These are phyloP conservation scores for Phytophthora pluvialis DNA, from an alignment of 352 stramenopile genomes.

Conservation along the genomic window DNA sequence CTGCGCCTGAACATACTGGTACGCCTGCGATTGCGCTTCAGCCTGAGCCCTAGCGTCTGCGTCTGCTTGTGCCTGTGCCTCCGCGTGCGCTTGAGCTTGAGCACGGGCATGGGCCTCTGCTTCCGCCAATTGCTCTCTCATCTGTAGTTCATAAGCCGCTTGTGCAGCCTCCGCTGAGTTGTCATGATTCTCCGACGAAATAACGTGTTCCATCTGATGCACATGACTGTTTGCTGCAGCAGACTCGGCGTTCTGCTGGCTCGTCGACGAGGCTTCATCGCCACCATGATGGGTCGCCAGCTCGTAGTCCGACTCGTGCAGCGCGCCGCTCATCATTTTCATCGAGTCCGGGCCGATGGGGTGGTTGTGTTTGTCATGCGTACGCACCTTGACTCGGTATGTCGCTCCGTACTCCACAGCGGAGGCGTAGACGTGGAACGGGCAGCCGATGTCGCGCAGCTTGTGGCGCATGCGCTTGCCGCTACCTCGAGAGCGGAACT, in stretches of 20 bases:
- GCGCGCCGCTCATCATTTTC: constrained; percentile 51
- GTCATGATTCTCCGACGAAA: constrained; percentile 17
- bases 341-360: constrained; percentile 69
- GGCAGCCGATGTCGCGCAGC: constrained; percentile 73
- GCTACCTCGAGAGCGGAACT: constrained; percentile 76
- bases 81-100: constrained; percentile 40
- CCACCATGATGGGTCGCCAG: constrained; percentile 32
- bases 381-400: constrained; percentile 79
- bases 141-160: constrained; percentile 33
- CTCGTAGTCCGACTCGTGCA: constrained; percentile 74
- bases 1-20: constrained; percentile 42
- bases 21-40: constrained; percentile 44
- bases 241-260: background rate
- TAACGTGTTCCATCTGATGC: constrained; percentile 37
- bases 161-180: constrained; percentile 11
- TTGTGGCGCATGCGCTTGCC: constrained; percentile 76
- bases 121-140: constrained; percentile 41
- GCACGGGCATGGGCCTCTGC: constrained; percentile 40
- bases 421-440: constrained; percentile 82
- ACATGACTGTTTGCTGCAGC: constrained; percentile 7
- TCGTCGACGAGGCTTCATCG: constrained; percentile 4
- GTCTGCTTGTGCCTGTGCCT: constrained; percentile 41
- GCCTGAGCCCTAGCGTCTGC: constrained; percentile 32
- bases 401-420: constrained; percentile 64
- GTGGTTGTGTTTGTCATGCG: constrained; percentile 81